phyloP scores from a whole-genome alignment of 2,329 filamentous ascomycete genomes.

The Fusarium torreyae region DNA sequence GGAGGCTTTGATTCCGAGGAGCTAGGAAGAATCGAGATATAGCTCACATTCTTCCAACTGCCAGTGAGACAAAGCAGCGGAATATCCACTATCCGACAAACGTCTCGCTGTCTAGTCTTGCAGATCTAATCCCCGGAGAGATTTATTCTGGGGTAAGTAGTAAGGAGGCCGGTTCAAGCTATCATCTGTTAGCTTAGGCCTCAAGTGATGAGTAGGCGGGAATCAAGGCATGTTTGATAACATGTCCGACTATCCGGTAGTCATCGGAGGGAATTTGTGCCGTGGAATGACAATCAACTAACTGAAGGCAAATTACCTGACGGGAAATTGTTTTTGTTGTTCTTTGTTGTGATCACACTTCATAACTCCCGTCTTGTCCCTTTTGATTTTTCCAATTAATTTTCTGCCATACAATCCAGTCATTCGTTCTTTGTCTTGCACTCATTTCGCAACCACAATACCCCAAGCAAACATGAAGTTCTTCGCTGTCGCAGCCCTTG shows the following conservation, averaged over 20 bases:
- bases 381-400: neutral
- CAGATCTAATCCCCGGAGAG: neutral
- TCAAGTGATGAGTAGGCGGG: neutral
- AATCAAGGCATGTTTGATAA: constrained; percentile 2
- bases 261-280: constrained; percentile 4
- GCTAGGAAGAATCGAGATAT: constrained; percentile 15
- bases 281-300: constrained; percentile 1
- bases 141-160: neutral
- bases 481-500: constrained; percentile 11
- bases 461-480: constrained; percentile 38
- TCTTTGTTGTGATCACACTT: neutral
- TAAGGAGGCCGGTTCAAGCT: neutral
- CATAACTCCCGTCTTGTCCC: constrained; percentile 3
- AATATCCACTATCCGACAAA: constrained; percentile 1
- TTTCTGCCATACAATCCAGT: neutral
- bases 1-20: constrained; percentile 24
- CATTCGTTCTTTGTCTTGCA: constrained; percentile 22
- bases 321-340: neutral
- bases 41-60: constrained; percentile 9
- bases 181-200: neutral
- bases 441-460: constrained; percentile 15
- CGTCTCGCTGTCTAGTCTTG: neutral
- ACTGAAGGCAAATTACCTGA: neutral
- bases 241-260: neutral
- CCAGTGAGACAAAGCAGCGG: constrained; percentile 25